Evolutionary conservation across 1,284 basidiomycete species (phyloP), one percentile per base, ranked within the genome.

Genomic region (Bondarzewia mesenterica): DNA sequence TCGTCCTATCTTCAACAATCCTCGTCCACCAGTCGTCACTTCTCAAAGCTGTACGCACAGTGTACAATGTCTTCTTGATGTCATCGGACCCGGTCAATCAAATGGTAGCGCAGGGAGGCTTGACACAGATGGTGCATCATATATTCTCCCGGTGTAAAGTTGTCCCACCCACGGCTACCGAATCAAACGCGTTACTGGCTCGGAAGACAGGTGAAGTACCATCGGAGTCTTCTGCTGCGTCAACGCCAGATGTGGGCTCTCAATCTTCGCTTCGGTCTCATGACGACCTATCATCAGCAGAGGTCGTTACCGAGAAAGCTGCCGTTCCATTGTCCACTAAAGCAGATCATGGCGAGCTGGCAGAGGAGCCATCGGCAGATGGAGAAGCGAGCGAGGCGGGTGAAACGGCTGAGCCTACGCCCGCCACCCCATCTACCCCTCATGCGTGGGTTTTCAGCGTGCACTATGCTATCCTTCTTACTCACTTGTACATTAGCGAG

Each of bases 71-170:
- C 50, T 98, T 97, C 64, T 73, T 97, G 26, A 74, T 96, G 50
- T 93, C 89, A 57, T 77, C 79, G 29, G 92, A 95, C 58, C 79
- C 86, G 4, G 88, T 93, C 47, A 97, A 94, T 58, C 94, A 97
- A 67, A 92, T 90, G 68, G 92, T 97, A 23, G 94, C 94, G 7
- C 94, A 98, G 66, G 94, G 93, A 18, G 92, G 93, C 15, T 75
- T 98, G 15, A 93, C 92, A 0, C 94, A 98, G 66, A 97, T 98
- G 85, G 92, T 97, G 2, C 89, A 95, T 59, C 93, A 95, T 60
- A 84, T 97, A 48, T 97, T 98, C 65, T 77, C 86, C 7, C 78
- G 94, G 22, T 88, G 86, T 59, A 70, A 72, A 54, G 49, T 70
- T 14, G 59, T 25, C 12, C 38, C 35, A 6, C 23, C 50, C 5